phyloP scores from a whole-genome alignment of 345 rosid species.

The Boechera stricta region DNA sequence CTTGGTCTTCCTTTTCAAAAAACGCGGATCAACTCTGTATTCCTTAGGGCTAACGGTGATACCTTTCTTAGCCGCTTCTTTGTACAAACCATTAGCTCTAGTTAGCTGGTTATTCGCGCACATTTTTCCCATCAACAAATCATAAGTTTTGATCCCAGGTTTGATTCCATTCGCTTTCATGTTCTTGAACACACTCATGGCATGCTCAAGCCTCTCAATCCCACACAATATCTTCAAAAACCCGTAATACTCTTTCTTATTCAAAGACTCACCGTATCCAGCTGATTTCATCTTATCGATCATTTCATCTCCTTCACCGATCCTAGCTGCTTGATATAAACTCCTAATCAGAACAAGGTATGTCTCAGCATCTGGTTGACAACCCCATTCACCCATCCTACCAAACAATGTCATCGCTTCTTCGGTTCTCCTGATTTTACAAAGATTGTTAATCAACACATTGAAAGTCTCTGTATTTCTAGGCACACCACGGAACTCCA shows the following conservation, averaged over 20 bases:
- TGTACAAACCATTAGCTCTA: constrained; percentile 74
- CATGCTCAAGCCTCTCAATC: constrained; percentile 95
- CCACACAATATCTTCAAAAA: constrained; percentile 86
- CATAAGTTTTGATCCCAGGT: constrained; percentile 82
- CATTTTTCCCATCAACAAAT: constrained; percentile 82
- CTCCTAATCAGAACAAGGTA: constrained; percentile 73
- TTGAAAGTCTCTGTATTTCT: constrained; percentile 87
- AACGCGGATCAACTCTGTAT: constrained; percentile 67
- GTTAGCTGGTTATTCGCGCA: constrained; percentile 70
- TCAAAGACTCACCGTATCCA: constrained; percentile 61
- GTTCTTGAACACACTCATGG: constrained; percentile 74
- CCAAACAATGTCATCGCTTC: constrained; percentile 77
- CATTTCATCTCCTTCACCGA: constrained; percentile 94
- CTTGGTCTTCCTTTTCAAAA: constrained; percentile 69
- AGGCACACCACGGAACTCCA: constrained; percentile 88
- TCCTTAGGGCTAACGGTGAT: constrained; percentile 73
- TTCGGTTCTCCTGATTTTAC: constrained; percentile 80
- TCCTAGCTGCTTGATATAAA: constrained; percentile 86
- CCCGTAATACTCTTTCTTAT: constrained; percentile 68
- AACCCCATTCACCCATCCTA: constrained; percentile 90
- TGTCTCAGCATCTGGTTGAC: constrained; percentile 67
- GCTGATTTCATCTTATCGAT: constrained; percentile 88
- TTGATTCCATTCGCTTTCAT: constrained; percentile 79
- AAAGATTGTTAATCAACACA: constrained; percentile 72
- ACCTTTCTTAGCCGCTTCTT: constrained; percentile 70